A percentile compares a stretch with the other conserved stretches of the same genome.
Conservation (phyloP, 441 rosid genomes). For the Adansonia rubrostipa region DNA sequence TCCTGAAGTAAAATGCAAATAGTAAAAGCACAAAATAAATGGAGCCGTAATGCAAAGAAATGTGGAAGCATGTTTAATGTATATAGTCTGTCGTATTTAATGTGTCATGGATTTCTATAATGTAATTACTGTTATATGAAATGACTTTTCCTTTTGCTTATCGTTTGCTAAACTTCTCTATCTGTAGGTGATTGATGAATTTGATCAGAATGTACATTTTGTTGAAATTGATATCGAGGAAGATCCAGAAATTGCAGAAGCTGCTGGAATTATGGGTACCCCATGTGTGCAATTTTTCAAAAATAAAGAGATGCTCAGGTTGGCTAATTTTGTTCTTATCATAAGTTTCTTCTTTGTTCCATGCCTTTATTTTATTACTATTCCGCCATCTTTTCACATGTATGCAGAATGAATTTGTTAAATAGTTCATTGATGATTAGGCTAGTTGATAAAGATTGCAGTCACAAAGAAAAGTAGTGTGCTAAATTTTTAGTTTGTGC, state of each 20-base stretch:
- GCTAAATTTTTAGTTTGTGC: neutral
- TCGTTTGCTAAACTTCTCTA: neutral
- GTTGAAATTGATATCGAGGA: constrained; percentile 97
- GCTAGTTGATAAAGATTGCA: neutral
- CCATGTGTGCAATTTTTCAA: constrained; percentile 96
- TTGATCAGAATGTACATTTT: constrained; percentile 78
- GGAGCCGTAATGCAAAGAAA: too few relatives aligned
- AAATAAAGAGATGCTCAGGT: constrained; percentile 87
- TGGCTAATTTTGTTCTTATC: constrained; percentile 26
- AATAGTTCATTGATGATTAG: neutral
- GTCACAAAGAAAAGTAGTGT: neutral
- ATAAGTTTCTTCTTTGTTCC: neutral
- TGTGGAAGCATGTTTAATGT: too few relatives aligned
- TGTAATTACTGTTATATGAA: neutral
- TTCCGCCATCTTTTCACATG: too few relatives aligned
- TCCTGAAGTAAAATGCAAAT: neutral
- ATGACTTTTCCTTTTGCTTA: constrained; percentile 10
- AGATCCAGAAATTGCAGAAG: constrained; percentile 93
- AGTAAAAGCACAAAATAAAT: too few relatives aligned
- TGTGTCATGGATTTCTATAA: too few relatives aligned
- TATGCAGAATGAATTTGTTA: neutral
- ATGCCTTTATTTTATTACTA: too few relatives aligned
- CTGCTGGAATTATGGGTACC: constrained; percentile 97
- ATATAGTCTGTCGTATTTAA: too few relatives aligned
- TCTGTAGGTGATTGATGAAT: constrained; percentile 89